Conservation (phyloP, 169 alveolate genomes). For the Eimeria praecox region DNA sequence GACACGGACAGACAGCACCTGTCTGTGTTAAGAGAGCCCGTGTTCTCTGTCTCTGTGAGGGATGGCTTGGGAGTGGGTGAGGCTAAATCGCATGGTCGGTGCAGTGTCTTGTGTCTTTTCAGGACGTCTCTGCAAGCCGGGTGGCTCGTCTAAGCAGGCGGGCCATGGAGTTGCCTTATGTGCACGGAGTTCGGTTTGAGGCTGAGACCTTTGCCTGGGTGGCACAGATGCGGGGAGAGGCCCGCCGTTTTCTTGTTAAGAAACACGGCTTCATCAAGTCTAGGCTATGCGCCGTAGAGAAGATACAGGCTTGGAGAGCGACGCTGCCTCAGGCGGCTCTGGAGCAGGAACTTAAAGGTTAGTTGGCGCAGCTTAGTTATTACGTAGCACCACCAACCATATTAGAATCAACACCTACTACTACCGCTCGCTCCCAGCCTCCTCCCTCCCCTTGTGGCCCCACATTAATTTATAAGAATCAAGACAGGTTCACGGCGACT, state of each 20-base stretch:
- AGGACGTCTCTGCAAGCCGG: slow-evolving; percentile 80
- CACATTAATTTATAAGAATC: not conserved
- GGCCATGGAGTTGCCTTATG: slow-evolving; percentile 83
- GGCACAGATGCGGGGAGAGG: slow-evolving; percentile 76
- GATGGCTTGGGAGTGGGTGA: not conserved
- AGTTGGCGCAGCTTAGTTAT: not conserved
- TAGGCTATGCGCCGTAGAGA: slow-evolving; percentile 80
- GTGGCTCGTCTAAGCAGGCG: slow-evolving; percentile 74
- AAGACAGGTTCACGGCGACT: not conserved
- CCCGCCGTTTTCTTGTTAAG: slow-evolving; percentile 81
- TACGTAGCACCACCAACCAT: no score
- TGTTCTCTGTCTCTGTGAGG: not conserved
- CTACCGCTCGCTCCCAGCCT: no score
- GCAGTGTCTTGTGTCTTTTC: not conserved
- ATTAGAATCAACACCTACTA: no score
- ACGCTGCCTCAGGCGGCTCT: slow-evolving; percentile 68
- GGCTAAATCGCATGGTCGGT: not conserved
- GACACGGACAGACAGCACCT: no score
- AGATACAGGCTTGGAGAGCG: slow-evolving; percentile 74
- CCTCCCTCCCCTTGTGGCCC: not conserved
- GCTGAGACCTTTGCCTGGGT: slow-evolving; percentile 80
- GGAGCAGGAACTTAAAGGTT: slow-evolving; percentile 70
- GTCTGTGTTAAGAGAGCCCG: no score
- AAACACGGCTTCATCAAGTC: slow-evolving; percentile 82
- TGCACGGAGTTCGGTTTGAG: slow-evolving; percentile 83